phyloP scores from a whole-genome alignment of 306 rosid species.

The Corylus heterophylla region DNA sequence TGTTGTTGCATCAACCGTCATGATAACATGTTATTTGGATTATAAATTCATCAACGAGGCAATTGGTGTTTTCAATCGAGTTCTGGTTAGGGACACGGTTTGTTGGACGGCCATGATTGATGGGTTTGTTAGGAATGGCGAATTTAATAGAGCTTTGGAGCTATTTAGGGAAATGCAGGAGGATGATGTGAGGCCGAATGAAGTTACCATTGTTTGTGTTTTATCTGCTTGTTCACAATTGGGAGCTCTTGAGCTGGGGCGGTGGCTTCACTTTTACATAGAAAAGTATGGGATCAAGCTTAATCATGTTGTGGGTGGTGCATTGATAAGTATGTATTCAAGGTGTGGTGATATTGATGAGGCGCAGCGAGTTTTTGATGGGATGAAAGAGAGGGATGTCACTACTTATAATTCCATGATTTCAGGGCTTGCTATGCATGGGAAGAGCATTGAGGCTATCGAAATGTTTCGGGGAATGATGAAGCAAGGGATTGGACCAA shows the following conservation, averaged over 20 bases:
- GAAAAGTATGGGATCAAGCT: constrained; percentile 28
- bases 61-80: too few relatives aligned
- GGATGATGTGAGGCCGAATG: neutral
- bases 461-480: constrained; percentile 40
- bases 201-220: neutral
- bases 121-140: too few relatives aligned
- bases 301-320: constrained; percentile 33
- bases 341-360: constrained; percentile 48
- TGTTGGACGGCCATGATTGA: too few relatives aligned
- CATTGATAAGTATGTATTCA: constrained; percentile 48
- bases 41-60: too few relatives aligned
- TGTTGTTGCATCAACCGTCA: too few relatives aligned
- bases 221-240: constrained; percentile 35
- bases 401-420: constrained; percentile 52
- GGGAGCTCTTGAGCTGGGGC: constrained; percentile 48
- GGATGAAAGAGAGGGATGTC: constrained; percentile 34
- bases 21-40: too few relatives aligned
- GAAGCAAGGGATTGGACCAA: constrained; percentile 30
- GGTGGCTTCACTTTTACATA: constrained; percentile 28
- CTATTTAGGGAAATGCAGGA: neutral
- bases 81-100: too few relatives aligned
- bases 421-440: constrained; percentile 50
- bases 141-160: too few relatives aligned
- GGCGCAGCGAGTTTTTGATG: constrained; percentile 31
- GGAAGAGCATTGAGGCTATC: constrained; percentile 39